Evolutionary conservation across 176 grass and related monocot genomes (phyloP).

Genomic region (Eragrostis curvula): DNA sequence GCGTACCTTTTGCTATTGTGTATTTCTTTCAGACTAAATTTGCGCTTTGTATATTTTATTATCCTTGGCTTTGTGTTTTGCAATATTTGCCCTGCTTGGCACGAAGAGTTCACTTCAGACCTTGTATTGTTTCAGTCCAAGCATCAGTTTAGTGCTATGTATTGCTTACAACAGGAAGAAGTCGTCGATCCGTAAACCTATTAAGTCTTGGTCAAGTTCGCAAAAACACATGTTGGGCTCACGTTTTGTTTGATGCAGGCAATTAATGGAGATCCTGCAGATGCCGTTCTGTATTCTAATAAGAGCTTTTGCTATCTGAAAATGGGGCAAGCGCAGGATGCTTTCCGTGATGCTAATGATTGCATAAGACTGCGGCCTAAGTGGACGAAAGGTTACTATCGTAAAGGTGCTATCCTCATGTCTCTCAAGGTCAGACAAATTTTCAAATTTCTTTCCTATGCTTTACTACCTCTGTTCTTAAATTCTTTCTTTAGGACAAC

Average conservation of each 20-base stretch:
- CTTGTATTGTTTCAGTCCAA: neutral
- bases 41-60: too few species aligned
- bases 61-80: too few species aligned
- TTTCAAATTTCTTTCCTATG: too few species aligned
- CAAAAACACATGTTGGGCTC: neutral
- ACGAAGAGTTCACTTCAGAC: too few species aligned
- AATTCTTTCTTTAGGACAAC: too few species aligned
- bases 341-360: neutral
- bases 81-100: too few species aligned
- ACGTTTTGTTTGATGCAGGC: conserved; percentile 9
- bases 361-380: neutral
- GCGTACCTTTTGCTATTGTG: too few species aligned
- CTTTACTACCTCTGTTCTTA: neutral
- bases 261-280: neutral
- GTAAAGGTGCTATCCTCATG: too few species aligned
- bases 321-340: neutral
- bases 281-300: conserved; percentile 10
- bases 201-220: neutral
- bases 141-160: neutral
- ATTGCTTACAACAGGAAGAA: neutral
- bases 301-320: conserved; percentile 5
- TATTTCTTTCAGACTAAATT: too few species aligned
- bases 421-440: too few species aligned
- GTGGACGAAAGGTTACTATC: too few species aligned
- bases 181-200: neutral